Evolutionary conservation across 2,329 filamentous ascomycete species (phyloP).

Genomic region (Grosmannia serpens): DNA sequence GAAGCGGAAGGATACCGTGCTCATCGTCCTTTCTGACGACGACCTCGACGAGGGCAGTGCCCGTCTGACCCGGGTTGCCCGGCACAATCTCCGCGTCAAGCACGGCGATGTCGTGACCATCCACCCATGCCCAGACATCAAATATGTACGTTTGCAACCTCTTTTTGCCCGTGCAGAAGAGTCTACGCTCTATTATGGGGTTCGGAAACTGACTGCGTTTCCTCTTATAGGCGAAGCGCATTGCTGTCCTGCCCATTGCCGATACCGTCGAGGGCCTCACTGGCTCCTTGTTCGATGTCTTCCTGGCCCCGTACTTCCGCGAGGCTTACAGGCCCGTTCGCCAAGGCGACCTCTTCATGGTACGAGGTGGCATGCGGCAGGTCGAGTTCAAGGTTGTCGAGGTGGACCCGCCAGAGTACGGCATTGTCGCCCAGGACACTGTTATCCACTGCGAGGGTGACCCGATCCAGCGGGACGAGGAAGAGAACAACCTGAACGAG

Average conservation of each 20-base stretch:
- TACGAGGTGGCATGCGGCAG: constrained; percentile 95
- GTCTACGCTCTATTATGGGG: not conserved
- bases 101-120: constrained; percentile 97
- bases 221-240: constrained; percentile 73
- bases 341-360: constrained; percentile 96
- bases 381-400: constrained; percentile 99
- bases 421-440: constrained; percentile 96
- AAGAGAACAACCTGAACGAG: constrained; percentile 98
- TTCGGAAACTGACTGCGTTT: constrained; percentile 15
- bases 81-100: constrained; percentile 97
- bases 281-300: constrained; percentile 96
- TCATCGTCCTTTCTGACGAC: constrained; percentile 95
- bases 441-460: constrained; percentile 98
- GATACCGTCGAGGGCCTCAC: constrained; percentile 97
- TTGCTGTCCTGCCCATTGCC: constrained; percentile 94
- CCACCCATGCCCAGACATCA: constrained; percentile 96
- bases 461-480: constrained; percentile 90
- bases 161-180: constrained; percentile 4
- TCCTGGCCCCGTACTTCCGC: constrained; percentile 98
- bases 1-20: constrained; percentile 97
- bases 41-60: constrained; percentile 95
- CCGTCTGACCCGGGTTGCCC: constrained; percentile 95
- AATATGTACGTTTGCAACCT: constrained; percentile 59
- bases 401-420: constrained; percentile 95
- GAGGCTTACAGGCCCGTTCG: constrained; percentile 96